Conservation (phyloP, 345 rosid genomes). For the Arabis alpina region DNA sequence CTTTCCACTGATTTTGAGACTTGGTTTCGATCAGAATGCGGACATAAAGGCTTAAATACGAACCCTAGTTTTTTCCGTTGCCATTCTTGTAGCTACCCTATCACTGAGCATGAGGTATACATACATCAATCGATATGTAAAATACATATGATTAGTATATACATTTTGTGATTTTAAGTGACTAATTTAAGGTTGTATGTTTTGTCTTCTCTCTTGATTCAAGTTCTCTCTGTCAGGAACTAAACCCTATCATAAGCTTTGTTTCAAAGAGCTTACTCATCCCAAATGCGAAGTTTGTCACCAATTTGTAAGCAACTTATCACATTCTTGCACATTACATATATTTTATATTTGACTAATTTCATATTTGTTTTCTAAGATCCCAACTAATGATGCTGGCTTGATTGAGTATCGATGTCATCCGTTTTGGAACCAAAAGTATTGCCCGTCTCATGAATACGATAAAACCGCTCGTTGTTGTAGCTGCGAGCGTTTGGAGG, state of each 20-base stretch:
- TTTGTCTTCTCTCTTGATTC: slow-evolving; percentile 51
- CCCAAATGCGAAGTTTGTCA: slow-evolving; percentile 97
- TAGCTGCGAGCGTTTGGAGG: slow-evolving; percentile 97
- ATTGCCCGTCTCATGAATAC: slow-evolving; percentile 87
- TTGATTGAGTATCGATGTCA: slow-evolving; percentile 94
- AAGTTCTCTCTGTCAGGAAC: slow-evolving; percentile 82
- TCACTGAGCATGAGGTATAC: slow-evolving; percentile 81
- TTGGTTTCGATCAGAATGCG: too few species aligned
- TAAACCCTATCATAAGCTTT: slow-evolving; percentile 81
- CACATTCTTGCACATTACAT: background rate
- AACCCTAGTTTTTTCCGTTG: too few species aligned
- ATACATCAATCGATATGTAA: background rate
- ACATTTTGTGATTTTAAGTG: slow-evolving; percentile 22
- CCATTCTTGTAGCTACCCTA: slow-evolving; percentile 66
- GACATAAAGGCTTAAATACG: too few species aligned
- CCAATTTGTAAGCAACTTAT: slow-evolving; percentile 75
- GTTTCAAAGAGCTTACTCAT: slow-evolving; percentile 88
- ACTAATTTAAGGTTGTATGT: slow-evolving; percentile 33
- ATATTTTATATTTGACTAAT: too few species aligned
- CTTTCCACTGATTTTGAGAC: too few species aligned
- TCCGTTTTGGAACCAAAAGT: slow-evolving; percentile 96
- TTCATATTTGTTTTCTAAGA: slow-evolving; percentile 47
- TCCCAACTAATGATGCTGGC: slow-evolving; percentile 82
- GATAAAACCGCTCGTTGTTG: slow-evolving; percentile 90
- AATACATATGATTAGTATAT: background rate